Percentiles rank a stretch among this genome's conserved stretches.
Conservation (phyloP, 805 yeast species). For the Hermanozyma aechmeae region DNA sequence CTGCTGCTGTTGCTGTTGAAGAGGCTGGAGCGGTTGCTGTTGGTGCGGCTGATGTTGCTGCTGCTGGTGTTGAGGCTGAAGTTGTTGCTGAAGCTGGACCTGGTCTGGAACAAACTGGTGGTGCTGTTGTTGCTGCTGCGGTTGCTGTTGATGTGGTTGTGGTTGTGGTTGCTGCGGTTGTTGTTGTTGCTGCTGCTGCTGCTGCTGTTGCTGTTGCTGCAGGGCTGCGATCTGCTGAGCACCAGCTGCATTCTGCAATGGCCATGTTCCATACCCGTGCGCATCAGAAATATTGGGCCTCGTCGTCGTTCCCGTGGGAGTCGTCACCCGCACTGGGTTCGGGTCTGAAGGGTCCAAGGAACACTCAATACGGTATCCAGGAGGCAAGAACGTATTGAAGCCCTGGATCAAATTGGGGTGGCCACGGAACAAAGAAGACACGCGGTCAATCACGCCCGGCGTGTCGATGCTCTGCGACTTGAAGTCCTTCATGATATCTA, state of each 20-base stretch:
- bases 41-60: constrained; percentile 1
- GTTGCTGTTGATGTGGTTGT: too few species aligned
- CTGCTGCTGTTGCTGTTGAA: constrained; percentile 11
- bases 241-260: constrained; percentile 1
- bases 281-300: constrained; percentile 42
- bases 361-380: constrained; percentile 91
- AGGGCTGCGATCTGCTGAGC: background rate
- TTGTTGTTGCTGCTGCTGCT: background rate
- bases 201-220: background rate
- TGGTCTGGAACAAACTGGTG: constrained; percentile 1
- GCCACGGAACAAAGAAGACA: constrained; percentile 82
- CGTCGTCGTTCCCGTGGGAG: constrained; percentile 86
- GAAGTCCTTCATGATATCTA: constrained; percentile 98
- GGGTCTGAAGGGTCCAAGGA: constrained; percentile 84
- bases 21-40: background rate
- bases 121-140: background rate
- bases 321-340: constrained; percentile 85
- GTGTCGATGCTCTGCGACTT: constrained; percentile 94
- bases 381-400: constrained; percentile 93
- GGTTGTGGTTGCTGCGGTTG: too few species aligned
- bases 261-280: constrained; percentile 8
- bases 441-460: constrained; percentile 96
- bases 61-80: background rate
- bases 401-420: constrained; percentile 94
- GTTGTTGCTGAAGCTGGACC: background rate